phyloP scores from a whole-genome alignment of 371 early-diverging fungal genomes.

The Mucor velutinosus region DNA sequence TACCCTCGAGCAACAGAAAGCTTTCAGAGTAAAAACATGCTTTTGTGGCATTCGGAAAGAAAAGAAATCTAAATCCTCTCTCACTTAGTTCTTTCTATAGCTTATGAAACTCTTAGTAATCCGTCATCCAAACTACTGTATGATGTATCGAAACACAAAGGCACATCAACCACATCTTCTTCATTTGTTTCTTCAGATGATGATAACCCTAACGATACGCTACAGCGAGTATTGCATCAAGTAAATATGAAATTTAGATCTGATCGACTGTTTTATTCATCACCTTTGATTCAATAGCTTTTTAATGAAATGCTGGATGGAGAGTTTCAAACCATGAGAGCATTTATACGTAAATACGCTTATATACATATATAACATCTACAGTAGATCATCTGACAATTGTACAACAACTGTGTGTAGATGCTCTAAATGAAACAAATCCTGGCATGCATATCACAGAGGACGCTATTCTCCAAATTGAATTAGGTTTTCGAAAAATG shows the following conservation, averaged over 20 bases:
- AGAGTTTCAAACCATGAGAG: constrained; percentile 66
- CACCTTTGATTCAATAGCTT: constrained; percentile 30
- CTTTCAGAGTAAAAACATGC: constrained; percentile 37
- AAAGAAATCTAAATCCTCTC: background rate
- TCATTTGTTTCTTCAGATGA: constrained; percentile 30
- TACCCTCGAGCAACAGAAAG: constrained; percentile 36
- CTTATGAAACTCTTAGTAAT: constrained; percentile 67
- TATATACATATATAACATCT: background rate
- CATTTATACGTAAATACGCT: constrained; percentile 60
- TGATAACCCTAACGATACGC: constrained; percentile 46
- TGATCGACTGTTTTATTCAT: background rate
- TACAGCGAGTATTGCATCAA: constrained; percentile 62
- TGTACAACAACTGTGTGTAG: constrained; percentile 17
- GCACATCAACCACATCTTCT: constrained; percentile 34
- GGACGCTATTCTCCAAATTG: constrained; percentile 62
- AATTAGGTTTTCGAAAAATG: constrained; percentile 59
- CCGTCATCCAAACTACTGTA: constrained; percentile 57
- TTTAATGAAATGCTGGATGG: constrained; percentile 72
- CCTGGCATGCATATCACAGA: constrained; percentile 63
- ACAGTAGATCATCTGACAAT: constrained; percentile 9
- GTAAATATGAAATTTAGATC: constrained; percentile 26
- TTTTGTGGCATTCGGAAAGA: background rate
- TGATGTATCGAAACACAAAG: constrained; percentile 52
- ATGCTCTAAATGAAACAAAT: constrained; percentile 52
- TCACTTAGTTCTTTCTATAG: constrained; percentile 53